phyloP scores from a whole-genome alignment of 345 rosid genomes.

The Acer saccharum region DNA sequence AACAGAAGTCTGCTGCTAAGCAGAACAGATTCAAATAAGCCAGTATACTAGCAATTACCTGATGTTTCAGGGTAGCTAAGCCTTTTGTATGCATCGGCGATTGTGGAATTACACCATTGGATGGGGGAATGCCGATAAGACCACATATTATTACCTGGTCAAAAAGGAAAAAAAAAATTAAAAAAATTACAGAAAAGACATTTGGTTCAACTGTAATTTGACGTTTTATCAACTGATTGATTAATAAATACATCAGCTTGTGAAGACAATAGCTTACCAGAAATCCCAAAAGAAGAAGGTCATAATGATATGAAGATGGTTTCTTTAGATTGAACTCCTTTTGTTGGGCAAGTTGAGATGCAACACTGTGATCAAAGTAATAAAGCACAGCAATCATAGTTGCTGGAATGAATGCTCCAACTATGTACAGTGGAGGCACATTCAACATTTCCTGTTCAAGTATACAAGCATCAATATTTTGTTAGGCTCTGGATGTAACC shows the following conservation, averaged over 20 bases:
- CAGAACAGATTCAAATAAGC: slow-evolving; percentile 14
- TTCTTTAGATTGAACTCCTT: slow-evolving; percentile 68
- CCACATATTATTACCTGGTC: slow-evolving; percentile 82
- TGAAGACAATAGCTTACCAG: slow-evolving; percentile 35
- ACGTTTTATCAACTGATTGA: neutral
- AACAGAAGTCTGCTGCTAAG: neutral
- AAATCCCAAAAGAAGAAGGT: slow-evolving; percentile 61
- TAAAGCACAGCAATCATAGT: slow-evolving; percentile 71
- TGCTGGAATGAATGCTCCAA: slow-evolving; percentile 68
- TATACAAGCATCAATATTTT: slow-evolving; percentile 19
- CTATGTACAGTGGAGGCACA: slow-evolving; percentile 58
- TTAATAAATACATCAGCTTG: neutral
- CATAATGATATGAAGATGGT: slow-evolving; percentile 63
- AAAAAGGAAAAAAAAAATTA: neutral
- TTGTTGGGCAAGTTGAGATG: slow-evolving; percentile 68
- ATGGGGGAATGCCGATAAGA: slow-evolving; percentile 92
- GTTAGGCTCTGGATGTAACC: slow-evolving; percentile 9
- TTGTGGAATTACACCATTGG: slow-evolving; percentile 97
- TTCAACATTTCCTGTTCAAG: slow-evolving; percentile 50
- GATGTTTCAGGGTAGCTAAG: slow-evolving; percentile 90
- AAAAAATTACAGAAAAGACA: neutral
- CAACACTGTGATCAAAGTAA: slow-evolving; percentile 72
- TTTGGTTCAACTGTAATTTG: neutral
- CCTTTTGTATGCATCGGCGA: slow-evolving; percentile 99
- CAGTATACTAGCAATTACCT: slow-evolving; percentile 44